phyloP scores from a whole-genome alignment of 129 eudicot species.

The Escallonia herrerae region DNA sequence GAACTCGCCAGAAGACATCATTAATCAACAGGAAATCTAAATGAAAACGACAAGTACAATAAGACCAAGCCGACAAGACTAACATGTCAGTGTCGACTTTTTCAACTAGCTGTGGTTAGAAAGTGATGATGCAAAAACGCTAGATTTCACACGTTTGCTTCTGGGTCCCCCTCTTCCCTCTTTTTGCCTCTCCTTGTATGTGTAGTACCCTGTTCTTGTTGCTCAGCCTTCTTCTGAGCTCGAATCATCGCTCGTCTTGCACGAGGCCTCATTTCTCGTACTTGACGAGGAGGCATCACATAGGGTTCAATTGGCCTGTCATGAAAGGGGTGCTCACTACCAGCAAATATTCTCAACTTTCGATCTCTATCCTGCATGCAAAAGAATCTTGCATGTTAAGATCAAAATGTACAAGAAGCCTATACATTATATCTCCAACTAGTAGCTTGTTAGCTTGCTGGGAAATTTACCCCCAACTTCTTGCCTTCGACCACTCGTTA shows the following conservation, averaged over 20 bases:
- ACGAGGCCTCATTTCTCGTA: slow-evolving; percentile 88
- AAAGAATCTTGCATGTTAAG: not conserved
- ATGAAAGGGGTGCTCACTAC: slow-evolving; percentile 78
- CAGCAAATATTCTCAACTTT: slow-evolving; percentile 81
- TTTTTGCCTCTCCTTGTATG: slow-evolving; percentile 43
- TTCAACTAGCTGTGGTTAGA: too few species aligned
- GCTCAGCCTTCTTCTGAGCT: slow-evolving; percentile 79
- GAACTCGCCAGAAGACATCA: too few species aligned
- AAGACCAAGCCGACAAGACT: too few species aligned
- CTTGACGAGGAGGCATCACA: slow-evolving; percentile 86
- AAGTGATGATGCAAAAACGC: not conserved
- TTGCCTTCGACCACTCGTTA: too few species aligned
- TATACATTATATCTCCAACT: not conserved
- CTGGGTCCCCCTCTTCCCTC: slow-evolving; percentile 35
- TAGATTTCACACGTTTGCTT: slow-evolving; percentile 23
- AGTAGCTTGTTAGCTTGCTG: not conserved
- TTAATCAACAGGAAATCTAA: too few species aligned
- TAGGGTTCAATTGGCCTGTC: slow-evolving; percentile 65
- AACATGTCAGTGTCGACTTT: too few species aligned
- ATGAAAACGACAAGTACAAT: too few species aligned
- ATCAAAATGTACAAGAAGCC: not conserved
- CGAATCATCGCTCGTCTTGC: slow-evolving; percentile 77
- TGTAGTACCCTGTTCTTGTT: slow-evolving; percentile 45
- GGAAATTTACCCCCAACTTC: not conserved
- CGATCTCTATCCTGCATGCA: slow-evolving; percentile 71